phyloP scores from a whole-genome alignment of 176 grass and related monocot species.

The Saccharum officinarum region DNA sequence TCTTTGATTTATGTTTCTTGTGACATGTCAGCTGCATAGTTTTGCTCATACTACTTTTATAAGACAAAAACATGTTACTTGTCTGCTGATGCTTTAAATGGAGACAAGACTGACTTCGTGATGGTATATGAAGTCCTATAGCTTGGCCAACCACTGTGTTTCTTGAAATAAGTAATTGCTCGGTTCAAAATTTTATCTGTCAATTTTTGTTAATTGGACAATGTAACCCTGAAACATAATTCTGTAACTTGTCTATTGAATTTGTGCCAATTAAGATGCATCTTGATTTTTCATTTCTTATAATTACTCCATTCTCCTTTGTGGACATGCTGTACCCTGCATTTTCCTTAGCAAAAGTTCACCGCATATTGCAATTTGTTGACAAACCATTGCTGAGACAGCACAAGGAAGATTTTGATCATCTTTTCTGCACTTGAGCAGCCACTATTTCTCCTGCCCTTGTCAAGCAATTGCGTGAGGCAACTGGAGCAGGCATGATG shows the following conservation, averaged over 20 bases:
- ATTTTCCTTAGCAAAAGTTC: slow-evolving; percentile 25
- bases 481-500: slow-evolving; percentile 98
- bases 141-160: slow-evolving; percentile 4
- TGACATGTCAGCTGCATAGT: slow-evolving; percentile 13
- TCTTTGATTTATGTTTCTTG: neutral
- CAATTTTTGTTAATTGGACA: neutral
- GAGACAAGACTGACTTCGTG: slow-evolving; percentile 10
- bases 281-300: neutral
- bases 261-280: slow-evolving; percentile 15
- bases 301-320: neutral
- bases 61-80: slow-evolving; percentile 8
- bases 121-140: slow-evolving; percentile 1
- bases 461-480: slow-evolving; percentile 96
- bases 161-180: neutral
- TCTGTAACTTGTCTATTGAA: neutral
- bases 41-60: slow-evolving; percentile 9
- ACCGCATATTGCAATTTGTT: slow-evolving; percentile 20
- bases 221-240: slow-evolving; percentile 14
- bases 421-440: slow-evolving; percentile 50
- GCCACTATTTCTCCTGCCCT: slow-evolving; percentile 78
- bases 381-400: slow-evolving; percentile 28
- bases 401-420: slow-evolving; percentile 43
- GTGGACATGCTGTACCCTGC: neutral
- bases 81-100: neutral
- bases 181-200: slow-evolving; percentile 10